Conservation (phyloP, 495 filamentous ascomycete species). For the Apiosordaria backusii region DNA sequence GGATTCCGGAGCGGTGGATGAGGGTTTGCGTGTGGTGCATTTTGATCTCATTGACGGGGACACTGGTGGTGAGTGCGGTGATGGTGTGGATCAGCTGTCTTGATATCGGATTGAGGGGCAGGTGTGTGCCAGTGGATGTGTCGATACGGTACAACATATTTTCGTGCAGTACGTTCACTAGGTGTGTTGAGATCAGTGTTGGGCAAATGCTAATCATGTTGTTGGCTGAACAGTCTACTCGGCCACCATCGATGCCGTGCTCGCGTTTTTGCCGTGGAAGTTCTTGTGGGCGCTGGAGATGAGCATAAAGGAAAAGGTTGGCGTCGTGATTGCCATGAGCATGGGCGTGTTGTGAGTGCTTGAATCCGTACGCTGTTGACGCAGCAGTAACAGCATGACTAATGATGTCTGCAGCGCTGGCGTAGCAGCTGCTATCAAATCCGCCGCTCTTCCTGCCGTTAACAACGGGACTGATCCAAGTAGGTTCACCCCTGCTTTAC, state of each 20-base stretch:
- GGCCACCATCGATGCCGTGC: constrained; percentile 31
- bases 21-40: constrained; percentile 21
- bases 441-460: constrained; percentile 17
- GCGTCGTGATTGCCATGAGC: constrained; percentile 38
- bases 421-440: constrained; percentile 30
- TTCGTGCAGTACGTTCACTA: constrained; percentile 21
- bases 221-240: constrained; percentile 27
- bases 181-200: no score
- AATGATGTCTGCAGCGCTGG: constrained; percentile 25
- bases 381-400: neutral
- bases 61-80: constrained; percentile 33
- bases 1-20: constrained; percentile 25
- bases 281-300: constrained; percentile 35
- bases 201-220: neutral
- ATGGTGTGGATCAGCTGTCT: constrained; percentile 38
- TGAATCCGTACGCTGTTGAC: neutral
- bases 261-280: constrained; percentile 37
- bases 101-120: constrained; percentile 18
- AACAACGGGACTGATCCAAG: constrained; percentile 6
- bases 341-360: constrained; percentile 39
- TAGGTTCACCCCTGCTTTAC: neutral
- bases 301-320: constrained; percentile 36
- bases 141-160: constrained; percentile 27
- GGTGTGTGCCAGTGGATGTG: constrained; percentile 29
- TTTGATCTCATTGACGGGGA: constrained; percentile 33